Base-by-base conservation (phyloP, 2,329 filamentous ascomycete species). In the Hypoxylon sp. region DNA sequence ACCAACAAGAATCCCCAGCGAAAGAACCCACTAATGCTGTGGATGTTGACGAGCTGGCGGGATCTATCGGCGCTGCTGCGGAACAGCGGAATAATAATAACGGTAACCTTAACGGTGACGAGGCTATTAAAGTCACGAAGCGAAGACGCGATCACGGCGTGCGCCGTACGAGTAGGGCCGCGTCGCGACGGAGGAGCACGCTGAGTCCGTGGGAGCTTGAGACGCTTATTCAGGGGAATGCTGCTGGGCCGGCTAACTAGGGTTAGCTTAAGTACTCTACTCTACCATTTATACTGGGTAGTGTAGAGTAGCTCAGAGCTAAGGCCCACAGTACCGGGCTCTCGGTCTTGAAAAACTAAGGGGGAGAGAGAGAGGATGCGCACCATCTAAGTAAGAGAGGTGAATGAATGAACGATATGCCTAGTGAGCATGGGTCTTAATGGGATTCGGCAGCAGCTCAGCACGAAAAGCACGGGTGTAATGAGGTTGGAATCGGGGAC, bases 191-290 rank as follows among this genome's bases (percentile, higher is more conserved):
- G 75, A 86, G 92, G 77, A 93, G 91, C 74, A 94, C 92, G 19
- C 81, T 95, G 32, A 93, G 87, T 73, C 89, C 91, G 2, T 91
- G 90, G 83, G 92, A 95, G 79, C 79, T 94, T 75, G 87, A 92
- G 79, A 88, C 85, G 48, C 76, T 92, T 76, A 90, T 90, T 71
- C 84, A 87, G 74, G 87, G 87, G 61, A 83, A 41, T 41, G 36
- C 36, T 41, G 36, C 38, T 9, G 38, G 17, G 38, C 17, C 38
- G 17, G 17, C 5, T 19, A 43, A 30, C 6, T 30, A 30, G 28
- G 28, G 5, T 30, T 7, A 7, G 28, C 28, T 6, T 30, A 30
- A 30, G 28, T n/a, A n/a, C 30, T 23, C 23, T 23, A 23, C 23
- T 23, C 23, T 23, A 23, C 23, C 48, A 21, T 10, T 17, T 14